A percentile compares a stretch with the other conserved stretches of the same genome.
phyloP scores from a whole-genome alignment of 1,284 basidiomycete species.

The Stereum hirsutum region DNA sequence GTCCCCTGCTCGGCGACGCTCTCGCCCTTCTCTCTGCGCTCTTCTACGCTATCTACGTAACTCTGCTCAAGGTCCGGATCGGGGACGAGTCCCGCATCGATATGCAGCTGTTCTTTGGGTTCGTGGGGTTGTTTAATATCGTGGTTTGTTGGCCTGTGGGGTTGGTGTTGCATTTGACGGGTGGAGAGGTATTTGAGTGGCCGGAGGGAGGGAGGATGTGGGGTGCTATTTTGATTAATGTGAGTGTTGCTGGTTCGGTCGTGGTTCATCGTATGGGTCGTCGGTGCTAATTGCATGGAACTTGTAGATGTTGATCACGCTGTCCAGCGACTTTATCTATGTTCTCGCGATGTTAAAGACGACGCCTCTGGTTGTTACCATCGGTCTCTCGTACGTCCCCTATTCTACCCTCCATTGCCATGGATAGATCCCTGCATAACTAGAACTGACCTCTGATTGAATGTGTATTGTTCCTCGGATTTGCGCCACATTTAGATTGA shows the following conservation, averaged over 20 bases:
- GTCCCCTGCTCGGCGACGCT: conserved; percentile 60
- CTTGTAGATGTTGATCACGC: conserved; percentile 76
- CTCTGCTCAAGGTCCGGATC: conserved; percentile 84
- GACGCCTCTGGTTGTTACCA: conserved; percentile 86
- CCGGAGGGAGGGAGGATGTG: conserved; percentile 57
- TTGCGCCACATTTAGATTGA: too few species aligned
- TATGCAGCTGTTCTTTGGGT: conserved; percentile 92
- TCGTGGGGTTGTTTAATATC: conserved; percentile 89
- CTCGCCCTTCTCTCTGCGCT: conserved; percentile 77
- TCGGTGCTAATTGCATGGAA: not conserved
- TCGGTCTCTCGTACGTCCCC: too few species aligned
- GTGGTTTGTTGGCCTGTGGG: conserved; percentile 77
- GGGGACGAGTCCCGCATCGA: conserved; percentile 79
- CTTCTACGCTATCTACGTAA: conserved; percentile 90
- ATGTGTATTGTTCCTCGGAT: too few species aligned
- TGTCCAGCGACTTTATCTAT: conserved; percentile 82
- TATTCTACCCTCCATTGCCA: too few species aligned
- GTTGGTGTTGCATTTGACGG: conserved; percentile 69
- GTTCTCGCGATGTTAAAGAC: conserved; percentile 95
- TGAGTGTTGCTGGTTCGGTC: conserved; percentile 23
- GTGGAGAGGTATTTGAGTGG: conserved; percentile 69
- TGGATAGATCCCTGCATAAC: too few species aligned
- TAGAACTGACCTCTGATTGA: too few species aligned
- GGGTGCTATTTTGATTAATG: conserved; percentile 69
- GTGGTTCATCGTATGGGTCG: not conserved